Conservation (phyloP, 768 basidiomycete species). For the Neoboletus brunneissimus region DNA sequence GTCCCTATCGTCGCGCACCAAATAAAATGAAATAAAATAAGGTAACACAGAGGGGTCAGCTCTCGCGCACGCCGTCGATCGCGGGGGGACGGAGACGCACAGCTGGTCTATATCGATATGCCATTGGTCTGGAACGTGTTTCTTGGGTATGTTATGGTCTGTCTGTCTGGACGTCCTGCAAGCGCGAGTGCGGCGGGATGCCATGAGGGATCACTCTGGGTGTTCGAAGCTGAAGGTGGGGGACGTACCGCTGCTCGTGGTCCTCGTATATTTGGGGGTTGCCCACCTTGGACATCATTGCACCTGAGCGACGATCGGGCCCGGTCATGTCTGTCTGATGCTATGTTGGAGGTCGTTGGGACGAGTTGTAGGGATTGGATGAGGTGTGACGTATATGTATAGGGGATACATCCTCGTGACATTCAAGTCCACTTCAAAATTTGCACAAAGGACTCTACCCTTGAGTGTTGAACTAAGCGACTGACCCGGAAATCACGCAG, state of each 20-base stretch:
- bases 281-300: slow-evolving; percentile 54
- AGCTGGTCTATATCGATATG: slow-evolving; percentile 37
- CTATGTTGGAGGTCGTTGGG: not conserved
- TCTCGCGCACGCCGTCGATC: not conserved
- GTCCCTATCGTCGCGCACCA: slow-evolving; percentile 31
- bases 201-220: not conserved
- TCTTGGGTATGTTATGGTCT: slow-evolving; percentile 23
- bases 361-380: not conserved
- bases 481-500: no score
- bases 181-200: not conserved
- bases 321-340: slow-evolving; percentile 17
- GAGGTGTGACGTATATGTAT: not conserved
- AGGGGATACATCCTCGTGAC: slow-evolving; percentile 12
- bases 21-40: not conserved
- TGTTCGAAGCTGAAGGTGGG: not conserved
- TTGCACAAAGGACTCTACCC: not conserved
- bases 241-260: slow-evolving; percentile 45
- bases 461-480: not conserved
- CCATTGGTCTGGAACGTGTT: slow-evolving; percentile 33
- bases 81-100: slow-evolving; percentile 3
- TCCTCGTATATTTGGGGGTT: slow-evolving; percentile 47
- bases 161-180: slow-evolving; percentile 23
- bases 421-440: slow-evolving; percentile 15
- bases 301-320: slow-evolving; percentile 21
- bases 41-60: not conserved